Conservation (phyloP, 768 basidiomycete species). For the Auricularia sp. region DNA sequence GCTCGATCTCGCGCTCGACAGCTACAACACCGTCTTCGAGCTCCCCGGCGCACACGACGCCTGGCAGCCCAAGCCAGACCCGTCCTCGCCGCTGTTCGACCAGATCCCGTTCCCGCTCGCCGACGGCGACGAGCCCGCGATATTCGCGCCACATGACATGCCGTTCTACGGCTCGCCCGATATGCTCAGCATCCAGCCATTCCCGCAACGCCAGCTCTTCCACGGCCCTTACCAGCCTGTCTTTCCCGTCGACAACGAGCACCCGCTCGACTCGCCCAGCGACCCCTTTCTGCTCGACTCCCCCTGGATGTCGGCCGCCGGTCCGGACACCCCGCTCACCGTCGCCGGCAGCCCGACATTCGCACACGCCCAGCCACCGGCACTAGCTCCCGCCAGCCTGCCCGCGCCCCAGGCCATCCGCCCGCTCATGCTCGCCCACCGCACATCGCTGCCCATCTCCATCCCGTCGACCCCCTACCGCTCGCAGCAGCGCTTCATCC, state of each 20-base stretch:
- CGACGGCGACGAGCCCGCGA: background rate
- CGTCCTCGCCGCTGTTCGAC: background rate
- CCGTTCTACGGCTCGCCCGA: background rate
- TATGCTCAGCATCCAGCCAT: background rate
- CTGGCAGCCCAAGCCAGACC: background rate
- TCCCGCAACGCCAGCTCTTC: background rate
- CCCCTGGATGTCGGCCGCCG: background rate
- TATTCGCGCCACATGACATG: background rate
- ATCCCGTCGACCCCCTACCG: background rate
- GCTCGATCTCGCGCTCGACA: background rate
- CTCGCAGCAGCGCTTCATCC: conserved; percentile 1
- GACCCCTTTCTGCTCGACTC: background rate
- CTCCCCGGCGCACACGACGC: background rate
- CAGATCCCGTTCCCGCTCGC: background rate
- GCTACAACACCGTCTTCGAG: background rate
- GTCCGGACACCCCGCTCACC: background rate
- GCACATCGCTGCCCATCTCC: background rate
- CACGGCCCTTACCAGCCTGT: background rate
- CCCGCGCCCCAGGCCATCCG: background rate
- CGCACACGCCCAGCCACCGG: conserved; percentile 35
- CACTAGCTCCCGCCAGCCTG: conserved; percentile 23
- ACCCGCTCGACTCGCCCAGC: background rate
- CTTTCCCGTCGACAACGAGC: background rate
- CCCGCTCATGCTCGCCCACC: conserved; percentile 3
- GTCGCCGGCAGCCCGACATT: background rate